Conservation (phyloP, 2,329 filamentous ascomycete genomes). For the Trichocomaceae sp. region DNA sequence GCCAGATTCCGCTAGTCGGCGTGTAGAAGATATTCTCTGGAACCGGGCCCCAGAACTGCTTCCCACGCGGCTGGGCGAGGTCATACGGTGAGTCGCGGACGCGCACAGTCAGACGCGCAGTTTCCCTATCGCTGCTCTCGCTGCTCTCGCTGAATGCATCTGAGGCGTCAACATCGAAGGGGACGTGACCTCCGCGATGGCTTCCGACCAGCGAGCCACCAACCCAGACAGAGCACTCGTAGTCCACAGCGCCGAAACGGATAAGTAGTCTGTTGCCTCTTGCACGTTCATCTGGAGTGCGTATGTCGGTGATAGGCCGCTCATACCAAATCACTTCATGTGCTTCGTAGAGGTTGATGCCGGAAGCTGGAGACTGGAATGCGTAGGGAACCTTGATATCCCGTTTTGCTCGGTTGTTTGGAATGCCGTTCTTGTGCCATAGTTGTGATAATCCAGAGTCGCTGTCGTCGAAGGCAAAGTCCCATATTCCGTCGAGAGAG, state of each 20-base stretch:
- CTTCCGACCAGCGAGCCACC: conserved; percentile 47
- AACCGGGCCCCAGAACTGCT: conserved; percentile 56
- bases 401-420: conserved; percentile 41
- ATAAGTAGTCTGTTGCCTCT: conserved; percentile 34
- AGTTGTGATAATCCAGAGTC: conserved; percentile 48
- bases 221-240: conserved; percentile 49
- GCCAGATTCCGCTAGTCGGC: conserved; percentile 67
- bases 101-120: conserved; percentile 47
- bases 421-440: conserved; percentile 52
- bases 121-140: conserved; percentile 5
- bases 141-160: conserved; percentile 6
- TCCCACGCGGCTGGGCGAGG: conserved; percentile 58
- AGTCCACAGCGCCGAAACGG: conserved; percentile 48
- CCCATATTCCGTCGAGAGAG: conserved; percentile 58
- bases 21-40: conserved; percentile 59
- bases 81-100: conserved; percentile 60
- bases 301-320: conserved; percentile 46
- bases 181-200: conserved; percentile 56
- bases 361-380: conserved; percentile 59
- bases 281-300: conserved; percentile 37
- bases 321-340: conserved; percentile 66
- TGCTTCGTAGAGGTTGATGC: conserved; percentile 54
- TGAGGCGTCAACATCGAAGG: conserved; percentile 56
- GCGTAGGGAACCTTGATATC: conserved; percentile 59
- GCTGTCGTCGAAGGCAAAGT: conserved; percentile 59